Conservation (phyloP, 2,329 filamentous ascomycete species). For the Tolypocladium sp. region DNA sequence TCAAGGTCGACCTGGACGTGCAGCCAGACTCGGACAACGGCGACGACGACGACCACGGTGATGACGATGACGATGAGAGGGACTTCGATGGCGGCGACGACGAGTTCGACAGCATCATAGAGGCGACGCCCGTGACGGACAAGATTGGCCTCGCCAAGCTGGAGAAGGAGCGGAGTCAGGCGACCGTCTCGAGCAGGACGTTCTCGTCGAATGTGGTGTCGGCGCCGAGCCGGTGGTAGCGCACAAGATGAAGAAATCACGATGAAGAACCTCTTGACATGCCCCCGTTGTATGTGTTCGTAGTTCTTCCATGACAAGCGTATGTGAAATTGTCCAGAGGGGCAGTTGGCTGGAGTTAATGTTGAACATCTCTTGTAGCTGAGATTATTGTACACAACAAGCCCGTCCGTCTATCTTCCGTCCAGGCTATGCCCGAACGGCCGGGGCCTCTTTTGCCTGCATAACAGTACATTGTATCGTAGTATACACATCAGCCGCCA, state of each 20-base stretch:
- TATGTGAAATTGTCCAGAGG: background rate
- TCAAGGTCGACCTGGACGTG: slow-evolving; percentile 49
- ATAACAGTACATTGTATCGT: background rate
- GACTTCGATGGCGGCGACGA: slow-evolving; percentile 55
- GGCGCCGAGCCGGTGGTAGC: slow-evolving; percentile 38
- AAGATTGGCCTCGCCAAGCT: slow-evolving; percentile 57
- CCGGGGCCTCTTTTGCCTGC: background rate
- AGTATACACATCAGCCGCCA: background rate
- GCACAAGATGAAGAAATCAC: background rate
- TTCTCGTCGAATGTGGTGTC: slow-evolving; percentile 41
- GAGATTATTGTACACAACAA: background rate
- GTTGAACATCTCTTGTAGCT: background rate
- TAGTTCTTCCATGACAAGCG: background rate
- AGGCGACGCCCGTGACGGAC: slow-evolving; percentile 83
- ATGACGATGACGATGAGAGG: slow-evolving; percentile 54
- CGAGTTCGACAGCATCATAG: slow-evolving; percentile 87
- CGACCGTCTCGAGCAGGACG: slow-evolving; percentile 37
- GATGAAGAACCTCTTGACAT: background rate
- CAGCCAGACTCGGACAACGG: slow-evolving; percentile 54
- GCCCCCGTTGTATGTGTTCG: too few relatives aligned
- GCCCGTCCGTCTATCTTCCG: background rate
- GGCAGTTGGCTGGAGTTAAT: background rate
- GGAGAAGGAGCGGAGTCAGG: slow-evolving; percentile 43
- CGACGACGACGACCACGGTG: slow-evolving; percentile 41
- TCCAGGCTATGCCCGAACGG: background rate